These are phyloP conservation scores for Dryadomyces quercivorus DNA, from an alignment of 2,329 filamentous ascomycete genomes.

Conservation along the genomic window DNA sequence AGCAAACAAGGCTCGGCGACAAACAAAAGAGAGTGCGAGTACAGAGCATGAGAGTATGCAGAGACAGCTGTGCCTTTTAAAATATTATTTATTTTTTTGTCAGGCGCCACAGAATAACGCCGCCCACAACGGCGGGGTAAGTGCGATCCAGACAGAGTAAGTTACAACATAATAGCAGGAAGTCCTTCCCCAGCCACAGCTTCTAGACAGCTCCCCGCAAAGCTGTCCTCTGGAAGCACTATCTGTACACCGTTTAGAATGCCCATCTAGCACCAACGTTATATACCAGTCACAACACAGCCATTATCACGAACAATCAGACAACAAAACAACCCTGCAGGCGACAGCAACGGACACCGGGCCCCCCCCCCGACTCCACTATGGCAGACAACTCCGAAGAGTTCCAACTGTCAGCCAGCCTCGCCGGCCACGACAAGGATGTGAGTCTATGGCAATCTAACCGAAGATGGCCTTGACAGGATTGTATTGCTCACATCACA, in stretches of 20 bases:
- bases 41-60: too few relatives aligned
- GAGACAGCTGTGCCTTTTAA: neutral
- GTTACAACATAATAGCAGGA: too few relatives aligned
- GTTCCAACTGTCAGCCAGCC: slow-evolving; percentile 86
- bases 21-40: too few relatives aligned
- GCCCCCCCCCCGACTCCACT: neutral
- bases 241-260: too few relatives aligned
- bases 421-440: slow-evolving; percentile 86
- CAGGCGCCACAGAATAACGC: neutral
- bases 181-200: too few relatives aligned
- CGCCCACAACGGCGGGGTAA: neutral
- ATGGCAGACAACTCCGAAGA: slow-evolving; percentile 47
- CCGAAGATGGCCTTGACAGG: neutral
- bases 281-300: too few relatives aligned
- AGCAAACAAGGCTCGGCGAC: too few relatives aligned
- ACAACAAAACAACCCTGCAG: neutral
- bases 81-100: neutral
- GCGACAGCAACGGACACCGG: neutral
- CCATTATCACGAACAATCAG: neutral
- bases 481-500: slow-evolving; percentile 23
- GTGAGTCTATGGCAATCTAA: slow-evolving; percentile 39
- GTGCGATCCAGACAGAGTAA: neutral
- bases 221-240: too few relatives aligned
- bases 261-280: too few relatives aligned
- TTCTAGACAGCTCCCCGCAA: too few relatives aligned